Evolutionary conservation across 139 green algal genomes (phyloP).

Genomic region (Pedinophyceae sp.): DNA sequence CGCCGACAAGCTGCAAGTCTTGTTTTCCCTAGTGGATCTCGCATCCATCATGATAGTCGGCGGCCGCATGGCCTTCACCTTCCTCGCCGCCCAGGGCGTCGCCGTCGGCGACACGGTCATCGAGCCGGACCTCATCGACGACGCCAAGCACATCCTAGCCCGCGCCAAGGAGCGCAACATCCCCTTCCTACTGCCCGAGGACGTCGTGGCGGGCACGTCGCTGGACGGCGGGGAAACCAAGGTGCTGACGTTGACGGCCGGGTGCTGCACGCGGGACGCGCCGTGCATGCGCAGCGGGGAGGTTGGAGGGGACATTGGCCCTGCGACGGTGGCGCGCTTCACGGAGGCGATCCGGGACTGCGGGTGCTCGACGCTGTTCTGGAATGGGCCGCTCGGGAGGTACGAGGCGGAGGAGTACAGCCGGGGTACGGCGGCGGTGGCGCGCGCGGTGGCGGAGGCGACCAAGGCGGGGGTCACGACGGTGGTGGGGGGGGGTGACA

Average conservation of each 20-base stretch:
- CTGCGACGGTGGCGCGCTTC: conserved; percentile 11
- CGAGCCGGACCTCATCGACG: not conserved
- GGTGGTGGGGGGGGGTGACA: conserved; percentile 28
- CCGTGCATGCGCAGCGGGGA: conserved; percentile 23
- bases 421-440: conserved; percentile 15
- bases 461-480: conserved; percentile 15
- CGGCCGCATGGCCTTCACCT: conserved; percentile 40
- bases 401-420: conserved; percentile 23
- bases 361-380: conserved; percentile 24
- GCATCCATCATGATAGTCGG: conserved; percentile 16
- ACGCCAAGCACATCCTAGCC: conserved; percentile 11
- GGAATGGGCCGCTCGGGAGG: conserved; percentile 38
- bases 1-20: conserved; percentile 34
- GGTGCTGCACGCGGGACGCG: conserved; percentile 21
- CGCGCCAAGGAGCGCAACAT: conserved; percentile 15
- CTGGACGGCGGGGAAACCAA: conserved; percentile 10
- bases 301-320: conserved; percentile 30
- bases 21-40: not conserved
- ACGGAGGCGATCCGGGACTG: conserved; percentile 12
- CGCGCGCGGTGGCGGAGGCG: conserved; percentile 15
- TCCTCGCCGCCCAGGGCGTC: conserved; percentile 32
- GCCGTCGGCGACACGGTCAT: conserved; percentile 8
- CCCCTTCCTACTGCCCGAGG: conserved; percentile 27
- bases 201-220: conserved; percentile 19
- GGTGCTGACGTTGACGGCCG: conserved; percentile 11